A percentile compares a stretch with the other conserved stretches of the same genome.
Evolutionary conservation across 2,329 filamentous ascomycete genomes (phyloP).

Genomic region (Nemania serpens): DNA sequence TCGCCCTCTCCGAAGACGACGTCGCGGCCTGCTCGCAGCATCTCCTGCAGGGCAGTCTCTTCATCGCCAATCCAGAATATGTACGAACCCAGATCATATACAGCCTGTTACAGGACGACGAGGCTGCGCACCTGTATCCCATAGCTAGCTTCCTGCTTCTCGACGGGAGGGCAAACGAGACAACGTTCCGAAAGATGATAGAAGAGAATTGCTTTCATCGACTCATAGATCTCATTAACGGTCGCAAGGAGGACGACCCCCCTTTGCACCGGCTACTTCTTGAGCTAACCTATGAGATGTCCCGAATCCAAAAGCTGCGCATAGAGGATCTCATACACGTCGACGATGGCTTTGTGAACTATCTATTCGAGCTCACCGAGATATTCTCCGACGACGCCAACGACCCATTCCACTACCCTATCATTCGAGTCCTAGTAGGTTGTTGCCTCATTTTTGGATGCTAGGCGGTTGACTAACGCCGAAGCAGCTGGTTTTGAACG

Average conservation of each 20-base stretch:
- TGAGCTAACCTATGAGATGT: slow-evolving; percentile 95
- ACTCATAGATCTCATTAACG: slow-evolving; percentile 79
- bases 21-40: slow-evolving; percentile 79
- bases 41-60: slow-evolving; percentile 77
- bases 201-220: slow-evolving; percentile 81
- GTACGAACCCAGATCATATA: slow-evolving; percentile 92
- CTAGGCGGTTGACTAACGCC: slow-evolving; percentile 5
- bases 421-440: slow-evolving; percentile 84
- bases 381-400: slow-evolving; percentile 82
- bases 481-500: slow-evolving; percentile 84
- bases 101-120: slow-evolving; percentile 88
- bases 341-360: slow-evolving; percentile 79
- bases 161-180: slow-evolving; percentile 79
- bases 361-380: slow-evolving; percentile 87
- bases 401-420: slow-evolving; percentile 94
- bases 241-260: slow-evolving; percentile 66
- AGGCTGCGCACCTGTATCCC: slow-evolving; percentile 76
- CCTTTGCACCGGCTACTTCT: slow-evolving; percentile 80
- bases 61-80: slow-evolving; percentile 76
- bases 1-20: slow-evolving; percentile 77
- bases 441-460: slow-evolving; percentile 42
- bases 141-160: slow-evolving; percentile 84
- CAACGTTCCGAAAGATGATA: slow-evolving; percentile 85
- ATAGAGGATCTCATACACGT: slow-evolving; percentile 76
- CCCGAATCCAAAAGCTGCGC: slow-evolving; percentile 81